Conservation (phyloP, 352 stramenopile species). For the Phytophthora hibernalis region DNA sequence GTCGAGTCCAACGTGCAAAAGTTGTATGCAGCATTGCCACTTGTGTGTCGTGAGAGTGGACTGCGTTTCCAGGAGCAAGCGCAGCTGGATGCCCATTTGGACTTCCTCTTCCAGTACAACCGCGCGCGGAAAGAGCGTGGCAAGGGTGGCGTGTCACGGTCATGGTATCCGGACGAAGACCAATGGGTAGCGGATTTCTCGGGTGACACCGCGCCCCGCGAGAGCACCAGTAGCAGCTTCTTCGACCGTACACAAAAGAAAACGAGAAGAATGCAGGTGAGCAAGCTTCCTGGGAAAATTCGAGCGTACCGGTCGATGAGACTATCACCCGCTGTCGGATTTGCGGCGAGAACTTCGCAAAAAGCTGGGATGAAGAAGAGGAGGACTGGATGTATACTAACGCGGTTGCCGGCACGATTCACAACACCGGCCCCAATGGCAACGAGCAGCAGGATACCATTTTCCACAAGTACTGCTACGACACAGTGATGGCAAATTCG, state of each 20-base stretch:
- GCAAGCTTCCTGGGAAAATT: slow-evolving; percentile 66
- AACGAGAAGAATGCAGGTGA: slow-evolving; percentile 60
- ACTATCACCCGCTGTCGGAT: slow-evolving; percentile 84
- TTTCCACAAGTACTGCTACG: slow-evolving; percentile 92
- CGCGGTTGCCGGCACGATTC: slow-evolving; percentile 78
- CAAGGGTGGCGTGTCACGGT: slow-evolving; percentile 81
- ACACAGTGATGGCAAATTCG: slow-evolving; percentile 84
- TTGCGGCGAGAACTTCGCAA: slow-evolving; percentile 83
- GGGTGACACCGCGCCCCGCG: slow-evolving; percentile 58
- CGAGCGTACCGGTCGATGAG: slow-evolving; percentile 81
- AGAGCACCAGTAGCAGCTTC: slow-evolving; percentile 82
- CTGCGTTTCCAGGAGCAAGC: slow-evolving; percentile 81
- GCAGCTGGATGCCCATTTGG: slow-evolving; percentile 81
- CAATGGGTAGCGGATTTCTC: slow-evolving; percentile 85
- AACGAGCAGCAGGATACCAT: slow-evolving; percentile 70
- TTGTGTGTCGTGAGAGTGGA: slow-evolving; percentile 84
- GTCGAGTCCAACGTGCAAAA: slow-evolving; percentile 89
- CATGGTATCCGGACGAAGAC: slow-evolving; percentile 85
- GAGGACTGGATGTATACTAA: slow-evolving; percentile 93
- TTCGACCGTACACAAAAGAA: slow-evolving; percentile 70
- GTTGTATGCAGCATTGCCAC: slow-evolving; percentile 81
- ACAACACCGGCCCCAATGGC: slow-evolving; percentile 46
- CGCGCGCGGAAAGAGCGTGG: slow-evolving; percentile 81
- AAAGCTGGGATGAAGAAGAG: slow-evolving; percentile 90
- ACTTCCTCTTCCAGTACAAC: slow-evolving; percentile 91